phyloP scores from a whole-genome alignment of 2,329 filamentous ascomycete genomes.

The Pseudovirgaria hyperparasitica region DNA sequence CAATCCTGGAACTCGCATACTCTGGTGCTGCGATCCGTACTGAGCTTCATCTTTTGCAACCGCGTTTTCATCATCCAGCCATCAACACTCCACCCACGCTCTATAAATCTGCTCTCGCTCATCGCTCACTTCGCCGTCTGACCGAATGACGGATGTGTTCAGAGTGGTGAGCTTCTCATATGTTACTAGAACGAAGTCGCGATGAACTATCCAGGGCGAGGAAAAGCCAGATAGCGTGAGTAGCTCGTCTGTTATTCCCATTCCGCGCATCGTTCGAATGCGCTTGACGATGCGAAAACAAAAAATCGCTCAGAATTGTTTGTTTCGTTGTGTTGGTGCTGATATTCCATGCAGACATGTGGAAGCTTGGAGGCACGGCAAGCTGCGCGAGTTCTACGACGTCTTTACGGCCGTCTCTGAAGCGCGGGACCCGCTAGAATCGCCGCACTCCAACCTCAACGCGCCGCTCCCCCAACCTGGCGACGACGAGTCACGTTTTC shows the following conservation, averaged over 20 bases:
- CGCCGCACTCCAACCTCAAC: slow-evolving; percentile 40
- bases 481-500: slow-evolving; percentile 40
- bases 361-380: slow-evolving; percentile 77
- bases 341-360: slow-evolving; percentile 26
- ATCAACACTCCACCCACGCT: too few relatives aligned
- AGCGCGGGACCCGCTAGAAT: slow-evolving; percentile 44
- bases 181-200: slow-evolving; percentile 34
- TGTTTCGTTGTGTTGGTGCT: slow-evolving; percentile 24
- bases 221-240: slow-evolving; percentile 32
- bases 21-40: too few relatives aligned
- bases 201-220: slow-evolving; percentile 27
- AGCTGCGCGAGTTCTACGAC: slow-evolving; percentile 75
- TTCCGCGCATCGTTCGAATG: slow-evolving; percentile 15
- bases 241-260: slow-evolving; percentile 19
- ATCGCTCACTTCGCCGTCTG: too few relatives aligned
- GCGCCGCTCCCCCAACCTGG: slow-evolving; percentile 35
- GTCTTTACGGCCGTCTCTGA: slow-evolving; percentile 55
- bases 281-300: slow-evolving; percentile 21
- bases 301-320: slow-evolving; percentile 27
- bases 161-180: slow-evolving; percentile 27
- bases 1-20: too few relatives aligned
- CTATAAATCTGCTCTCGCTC: too few relatives aligned
- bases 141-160: slow-evolving; percentile 37
- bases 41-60: too few relatives aligned
- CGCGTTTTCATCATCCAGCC: too few relatives aligned